Base-by-base conservation (phyloP, 495 filamentous ascomycete species). In the Penicillium macrosclerotiorum region DNA sequence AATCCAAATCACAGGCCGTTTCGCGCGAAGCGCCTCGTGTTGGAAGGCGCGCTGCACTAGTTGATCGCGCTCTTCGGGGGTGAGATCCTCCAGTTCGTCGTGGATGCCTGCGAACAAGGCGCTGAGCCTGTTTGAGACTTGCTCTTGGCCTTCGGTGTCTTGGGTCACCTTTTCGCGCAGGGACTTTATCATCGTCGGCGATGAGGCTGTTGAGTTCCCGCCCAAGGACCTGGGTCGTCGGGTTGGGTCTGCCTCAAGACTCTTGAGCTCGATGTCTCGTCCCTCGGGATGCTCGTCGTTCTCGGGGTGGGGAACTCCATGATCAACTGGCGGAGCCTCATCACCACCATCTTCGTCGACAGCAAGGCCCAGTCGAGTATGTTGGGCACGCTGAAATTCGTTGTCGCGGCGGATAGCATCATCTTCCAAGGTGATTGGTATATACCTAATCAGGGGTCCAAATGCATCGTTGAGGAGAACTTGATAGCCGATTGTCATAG, bases 401-500 rank as follows among this genome's bases (percentile, higher is more conserved):
- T 93, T 82, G 55, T 97, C 94, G 3, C 90, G 83, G 31, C 84
- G 73, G 8, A 93, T 88, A 5, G 93, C 93, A 46, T 95, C 89
- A 55, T 98, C 94, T 63, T 98, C 93, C 32, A 97, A 76, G 0
- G 93, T 97, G 55, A 98, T 94, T 0, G 93, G 93, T 30, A 98
- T 71, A 60, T 96, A 96, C 26, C 83, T 80, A 57, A 95, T 83
- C 34, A 98, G 75, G 16, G 93, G 91, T 1, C 81, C 80, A 51
- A 98, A 96, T 6, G 89, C 84, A 12, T 75, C 65, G 58, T 94
- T 95, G 19, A 98, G 74, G 2, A 91, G 75, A 47, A 80, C 69
- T 65, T 98, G 93, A 55, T 83, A 98, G n/a, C 90, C 60, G n/a
- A 78, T 60, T 0, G 93, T 98, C 27, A 88, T 69, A 43, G 83